A percentile compares a stretch with the other conserved stretches of the same genome.
These are phyloP conservation scores for Cinnamomum chago DNA, from an alignment of 164 flowering plant species.

Conservation along the genomic window DNA sequence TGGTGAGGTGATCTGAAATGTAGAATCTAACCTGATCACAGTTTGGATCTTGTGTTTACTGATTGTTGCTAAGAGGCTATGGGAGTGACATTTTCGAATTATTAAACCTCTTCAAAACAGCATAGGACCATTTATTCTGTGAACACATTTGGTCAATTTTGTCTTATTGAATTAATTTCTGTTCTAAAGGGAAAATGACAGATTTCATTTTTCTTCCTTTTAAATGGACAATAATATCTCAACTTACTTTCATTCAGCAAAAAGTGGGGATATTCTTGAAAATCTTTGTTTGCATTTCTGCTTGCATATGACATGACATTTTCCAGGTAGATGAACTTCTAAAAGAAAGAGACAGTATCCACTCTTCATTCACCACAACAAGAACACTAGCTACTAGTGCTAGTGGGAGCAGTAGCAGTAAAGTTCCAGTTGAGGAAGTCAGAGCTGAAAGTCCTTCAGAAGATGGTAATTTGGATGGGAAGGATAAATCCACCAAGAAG, in stretches of 20 bases:
- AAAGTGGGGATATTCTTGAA: neutral
- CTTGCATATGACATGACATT: neutral
- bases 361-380: constrained; percentile 63
- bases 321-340: constrained; percentile 83
- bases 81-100: neutral
- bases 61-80: too few species aligned
- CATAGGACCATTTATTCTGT: neutral
- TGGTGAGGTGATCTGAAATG: neutral
- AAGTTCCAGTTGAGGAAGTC: constrained; percentile 47
- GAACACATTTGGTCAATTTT: neutral
- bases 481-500: constrained; percentile 69
- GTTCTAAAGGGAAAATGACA: neutral
- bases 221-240: neutral
- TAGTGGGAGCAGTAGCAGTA: constrained; percentile 39
- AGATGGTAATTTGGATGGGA: constrained; percentile 68
- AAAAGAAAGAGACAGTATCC: constrained; percentile 77
- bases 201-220: neutral
- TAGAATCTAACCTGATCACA: neutral
- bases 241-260: neutral
- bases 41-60: neutral
- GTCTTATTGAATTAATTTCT: neutral
- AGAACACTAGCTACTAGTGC: constrained; percentile 22
- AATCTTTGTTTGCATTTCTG: neutral
- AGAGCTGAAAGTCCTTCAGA: constrained; percentile 56
- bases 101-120: neutral